Evolutionary conservation across 23 red algal species (phyloP).

Genomic region (Gracilaria vermiculophylla): DNA sequence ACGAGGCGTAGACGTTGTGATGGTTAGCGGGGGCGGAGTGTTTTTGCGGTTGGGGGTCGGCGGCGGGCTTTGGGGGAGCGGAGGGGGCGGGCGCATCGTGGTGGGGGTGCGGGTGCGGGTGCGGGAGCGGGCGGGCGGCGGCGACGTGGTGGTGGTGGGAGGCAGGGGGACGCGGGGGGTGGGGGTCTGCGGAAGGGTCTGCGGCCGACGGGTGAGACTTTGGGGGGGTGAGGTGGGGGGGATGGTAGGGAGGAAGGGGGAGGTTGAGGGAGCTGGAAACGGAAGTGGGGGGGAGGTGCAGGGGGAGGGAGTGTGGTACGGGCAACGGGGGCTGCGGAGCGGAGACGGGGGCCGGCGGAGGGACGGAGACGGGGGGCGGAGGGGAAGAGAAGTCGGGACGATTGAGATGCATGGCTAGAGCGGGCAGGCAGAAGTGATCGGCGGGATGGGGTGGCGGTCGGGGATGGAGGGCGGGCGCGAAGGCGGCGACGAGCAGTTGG

Average conservation of each 20-base stretch:
- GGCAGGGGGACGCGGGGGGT: not conserved
- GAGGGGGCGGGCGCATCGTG: not conserved
- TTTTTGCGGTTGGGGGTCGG: not conserved
- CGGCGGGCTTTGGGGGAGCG: not conserved
- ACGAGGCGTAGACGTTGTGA: not conserved
- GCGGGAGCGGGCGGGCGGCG: not conserved
- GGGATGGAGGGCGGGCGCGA: not conserved
- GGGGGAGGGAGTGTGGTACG: not conserved
- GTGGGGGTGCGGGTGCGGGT: not conserved
- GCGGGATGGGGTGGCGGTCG: not conserved
- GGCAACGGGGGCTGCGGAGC: not conserved
- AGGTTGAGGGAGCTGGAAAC: not conserved
- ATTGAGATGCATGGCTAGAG: not conserved
- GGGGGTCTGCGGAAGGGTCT: not conserved
- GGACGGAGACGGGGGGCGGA: conserved; percentile 3
- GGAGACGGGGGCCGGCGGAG: conserved; percentile 3
- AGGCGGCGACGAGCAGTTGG: not conserved
- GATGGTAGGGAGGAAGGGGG: not conserved
- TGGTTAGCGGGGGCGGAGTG: not conserved
- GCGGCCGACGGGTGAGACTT: not conserved
- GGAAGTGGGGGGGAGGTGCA: not conserved
- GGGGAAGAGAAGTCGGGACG: conserved; percentile 1
- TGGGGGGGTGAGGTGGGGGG: not conserved
- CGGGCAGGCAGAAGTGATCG: not conserved
- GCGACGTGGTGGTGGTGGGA: not conserved